phyloP scores from a whole-genome alignment of 1,284 basidiomycete genomes.

The Ceratobasidium sp. region DNA sequence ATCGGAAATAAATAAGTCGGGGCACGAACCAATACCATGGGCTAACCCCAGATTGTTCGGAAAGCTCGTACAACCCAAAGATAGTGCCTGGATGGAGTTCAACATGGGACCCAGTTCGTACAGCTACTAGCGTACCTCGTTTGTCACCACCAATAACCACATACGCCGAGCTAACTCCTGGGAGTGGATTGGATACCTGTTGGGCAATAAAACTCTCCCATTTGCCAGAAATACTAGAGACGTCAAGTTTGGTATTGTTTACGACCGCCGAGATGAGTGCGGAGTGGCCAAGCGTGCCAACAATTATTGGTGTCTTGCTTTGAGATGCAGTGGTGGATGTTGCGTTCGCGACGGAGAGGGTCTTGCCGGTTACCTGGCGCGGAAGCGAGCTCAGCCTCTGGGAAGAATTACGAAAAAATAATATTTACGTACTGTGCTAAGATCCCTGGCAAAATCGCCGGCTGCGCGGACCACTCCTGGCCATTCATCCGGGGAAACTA shows the following conservation, averaged over 20 bases:
- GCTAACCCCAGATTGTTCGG: constrained; percentile 71
- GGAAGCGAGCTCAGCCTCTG: background rate
- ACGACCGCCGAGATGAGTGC: constrained; percentile 67
- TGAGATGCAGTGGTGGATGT: constrained; percentile 53
- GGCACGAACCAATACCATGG: constrained; percentile 44
- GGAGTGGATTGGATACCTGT: constrained; percentile 66
- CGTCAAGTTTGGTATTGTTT: constrained; percentile 63
- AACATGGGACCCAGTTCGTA: constrained; percentile 11
- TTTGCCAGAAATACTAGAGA: constrained; percentile 66
- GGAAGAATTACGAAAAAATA: background rate
- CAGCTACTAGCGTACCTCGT: constrained; percentile 57
- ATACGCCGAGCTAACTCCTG: constrained; percentile 68
- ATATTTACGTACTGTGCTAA: constrained; percentile 55
- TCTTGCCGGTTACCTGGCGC: constrained; percentile 63
- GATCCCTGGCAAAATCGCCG: constrained; percentile 68
- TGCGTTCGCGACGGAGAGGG: constrained; percentile 62
- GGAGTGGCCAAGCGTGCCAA: constrained; percentile 73
- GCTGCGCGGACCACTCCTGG: constrained; percentile 72
- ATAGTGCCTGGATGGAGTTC: constrained; percentile 59
- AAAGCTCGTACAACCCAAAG: constrained; percentile 74
- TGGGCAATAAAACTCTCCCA: constrained; percentile 71
- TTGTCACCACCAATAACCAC: constrained; percentile 75
- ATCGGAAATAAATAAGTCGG: background rate
- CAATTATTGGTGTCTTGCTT: constrained; percentile 62
- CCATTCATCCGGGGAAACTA: constrained; percentile 69